These are phyloP conservation scores for Pichiaceae sp. DNA, from an alignment of 1,139 yeast genomes.

Conservation along the genomic window DNA sequence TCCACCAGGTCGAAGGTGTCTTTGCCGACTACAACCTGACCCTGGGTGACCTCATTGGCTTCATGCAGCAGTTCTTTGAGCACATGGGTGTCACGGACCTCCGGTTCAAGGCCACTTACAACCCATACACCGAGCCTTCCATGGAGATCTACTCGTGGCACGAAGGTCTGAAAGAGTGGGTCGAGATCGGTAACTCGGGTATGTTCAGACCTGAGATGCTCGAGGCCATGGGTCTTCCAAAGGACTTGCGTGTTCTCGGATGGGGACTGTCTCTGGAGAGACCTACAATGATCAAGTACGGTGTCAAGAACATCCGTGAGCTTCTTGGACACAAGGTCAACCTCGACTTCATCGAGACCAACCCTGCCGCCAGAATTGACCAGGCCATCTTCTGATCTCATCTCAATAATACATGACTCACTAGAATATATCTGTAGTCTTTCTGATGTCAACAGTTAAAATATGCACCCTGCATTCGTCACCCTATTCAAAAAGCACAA, in stretches of 20 bases:
- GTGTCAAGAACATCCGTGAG: conserved; percentile 91
- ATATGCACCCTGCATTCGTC: no score
- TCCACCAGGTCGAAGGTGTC: conserved; percentile 99
- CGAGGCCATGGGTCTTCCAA: conserved; percentile 95
- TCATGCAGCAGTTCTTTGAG: conserved; percentile 94
- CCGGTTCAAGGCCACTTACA: conserved; percentile 97
- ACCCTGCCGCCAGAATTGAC: conserved; percentile 97
- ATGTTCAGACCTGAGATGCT: conserved; percentile 99
- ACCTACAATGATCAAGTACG: conserved; percentile 98
- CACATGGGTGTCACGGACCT: conserved; percentile 95
- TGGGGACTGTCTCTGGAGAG: conserved; percentile 97
- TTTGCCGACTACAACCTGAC: conserved; percentile 94
- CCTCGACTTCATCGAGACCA: conserved; percentile 86
- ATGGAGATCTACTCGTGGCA: conserved; percentile 98
- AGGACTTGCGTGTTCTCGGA: conserved; percentile 88
- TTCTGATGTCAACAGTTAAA: no score
- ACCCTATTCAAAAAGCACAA: no score
- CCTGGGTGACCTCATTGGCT: conserved; percentile 92
- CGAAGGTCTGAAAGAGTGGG: conserved; percentile 92
- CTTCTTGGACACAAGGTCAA: conserved; percentile 91
- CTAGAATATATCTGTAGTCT: no score
- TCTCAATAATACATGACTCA: no score
- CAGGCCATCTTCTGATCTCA: conserved; percentile 41
- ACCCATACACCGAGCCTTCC: conserved; percentile 98
- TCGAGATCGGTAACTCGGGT: conserved; percentile 98